Conservation (phyloP, 257 asterid species). For the Solanum lycopersicoides region DNA sequence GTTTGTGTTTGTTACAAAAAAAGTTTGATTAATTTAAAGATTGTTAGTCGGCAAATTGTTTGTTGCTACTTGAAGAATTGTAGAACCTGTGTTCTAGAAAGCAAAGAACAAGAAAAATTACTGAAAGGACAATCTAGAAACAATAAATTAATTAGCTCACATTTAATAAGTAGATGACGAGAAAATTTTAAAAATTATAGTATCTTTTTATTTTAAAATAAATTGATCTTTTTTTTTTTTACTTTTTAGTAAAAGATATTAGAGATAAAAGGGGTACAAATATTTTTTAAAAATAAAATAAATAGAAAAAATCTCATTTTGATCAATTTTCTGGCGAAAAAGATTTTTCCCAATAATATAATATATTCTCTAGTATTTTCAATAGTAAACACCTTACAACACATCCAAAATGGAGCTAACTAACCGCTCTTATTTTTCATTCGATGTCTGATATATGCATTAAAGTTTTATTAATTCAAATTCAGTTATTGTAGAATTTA, state of each 20-base stretch:
- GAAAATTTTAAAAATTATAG: no score
- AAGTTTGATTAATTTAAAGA: neutral
- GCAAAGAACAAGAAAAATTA: neutral
- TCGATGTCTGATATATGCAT: fast-evolving
- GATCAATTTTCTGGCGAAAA: no score
- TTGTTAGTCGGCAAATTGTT: neutral
- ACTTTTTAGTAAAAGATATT: no score
- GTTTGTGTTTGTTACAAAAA: neutral
- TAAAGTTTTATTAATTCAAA: no score
- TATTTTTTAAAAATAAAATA: no score
- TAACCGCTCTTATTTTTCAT: neutral
- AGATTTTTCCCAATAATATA: neutral
- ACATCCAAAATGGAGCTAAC: neutral
- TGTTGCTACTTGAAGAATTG: neutral
- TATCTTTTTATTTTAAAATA: no score
- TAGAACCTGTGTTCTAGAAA: neutral
- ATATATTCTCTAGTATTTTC: no score
- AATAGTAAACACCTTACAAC: neutral
- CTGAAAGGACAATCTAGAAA: neutral
- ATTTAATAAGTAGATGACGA: no score
- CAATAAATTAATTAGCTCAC: neutral
- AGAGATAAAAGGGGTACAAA: no score
- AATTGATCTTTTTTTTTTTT: neutral
- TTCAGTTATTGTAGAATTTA: no score
- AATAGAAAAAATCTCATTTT: no score